Base-by-base conservation (phyloP, 768 basidiomycete species). In the Macrocybe gigantea region DNA sequence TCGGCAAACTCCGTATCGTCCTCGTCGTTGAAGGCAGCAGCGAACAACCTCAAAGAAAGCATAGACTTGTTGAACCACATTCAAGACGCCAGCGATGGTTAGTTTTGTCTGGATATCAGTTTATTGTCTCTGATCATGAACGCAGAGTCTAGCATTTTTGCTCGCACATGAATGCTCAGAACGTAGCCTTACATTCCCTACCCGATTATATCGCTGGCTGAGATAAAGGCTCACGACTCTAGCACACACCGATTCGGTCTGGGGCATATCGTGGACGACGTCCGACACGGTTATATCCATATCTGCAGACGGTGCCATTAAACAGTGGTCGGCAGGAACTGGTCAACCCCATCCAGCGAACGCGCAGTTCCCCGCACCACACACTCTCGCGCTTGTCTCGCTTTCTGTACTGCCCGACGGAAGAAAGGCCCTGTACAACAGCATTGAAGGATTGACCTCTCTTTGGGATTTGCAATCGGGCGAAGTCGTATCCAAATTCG, bases 311-410 rank as follows among this genome's bases (percentile, higher is more conserved):
- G 90, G 90, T 4, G 74, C 78, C 5, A 74, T 86, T 59, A 83
- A 82, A 56, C 83, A 82, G 50, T 88, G 83, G 83, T 74, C 84
- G 52, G 71, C 84, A 14, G 68, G 72, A 2, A 74, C 83, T 5
- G 86, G 85, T 14, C 80, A 86, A 55, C 77, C 79, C 2, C 73
- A 74, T 45, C 70, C 70, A 8, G 59, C 73, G 7, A 74, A 73
- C 71, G 58, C 75, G 51, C 51, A 60, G 2, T 69, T 82, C 33
- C 80, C 82, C 12, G 66, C 79, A 34, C 73, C 85, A n/a, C 89
- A 95, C 66, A 82, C 89, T 6, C 82, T 95, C 13, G 93, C 88
- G 2, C 79, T 93, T 53, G 80, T 90, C 12, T 91, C 91, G 5
- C 66, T 95, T 33, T 90, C 88, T 12, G 79, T 80, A 6, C 77